Base-by-base conservation (phyloP, 495 filamentous ascomycete species). In the Cairneyella variabilis region DNA sequence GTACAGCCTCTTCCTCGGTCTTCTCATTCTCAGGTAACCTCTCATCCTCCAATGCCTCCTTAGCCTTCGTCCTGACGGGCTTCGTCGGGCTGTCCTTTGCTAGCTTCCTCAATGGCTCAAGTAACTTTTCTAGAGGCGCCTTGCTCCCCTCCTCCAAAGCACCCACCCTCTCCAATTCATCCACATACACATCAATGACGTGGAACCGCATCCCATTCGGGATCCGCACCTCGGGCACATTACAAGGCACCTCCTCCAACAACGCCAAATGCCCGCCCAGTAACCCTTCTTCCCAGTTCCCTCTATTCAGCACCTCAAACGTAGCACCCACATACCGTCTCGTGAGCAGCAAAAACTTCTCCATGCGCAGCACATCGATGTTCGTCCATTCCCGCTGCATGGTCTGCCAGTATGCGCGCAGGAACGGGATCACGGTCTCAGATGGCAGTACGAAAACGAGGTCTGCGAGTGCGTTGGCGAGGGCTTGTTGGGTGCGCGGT, bases 321-420 rank as follows among this genome's bases (percentile, higher is more conserved):
- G 78, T 77, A 10, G 85, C 80, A 12, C 77, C 77, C 11, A 98
- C 69, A 52, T 90, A 88, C 49, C 82, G 77, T 42, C 93, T 82
- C 48, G 95, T 83, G 21, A 99, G 75, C 59, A 88, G 76, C 44
- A 99, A 74, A 65, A 92, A 98, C 71, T 98, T 98, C 66, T 97
- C 89, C 75, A 97, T 83, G 32, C 92, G 83, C 53, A 95, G 66
- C 21, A 85, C 83, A 67, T 97, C 95, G 54, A 99, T 87, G 18
- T 79, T 73, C 27, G 76, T 76, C 85, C 88, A 97, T 65, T 96
- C 88, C 39, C 83, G 73, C 37, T 82, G 77, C 72, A 97, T 88
- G 41, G 88, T 97, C 47, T 81, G 80, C 90, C 91, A 99, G 76
- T 96, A 97, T 21, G 85, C 89, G 61, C 77, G 65, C 16, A 88